Evolutionary conservation across 2,329 filamentous ascomycete genomes (phyloP).

Genomic region (Waltergamsia citrina): DNA sequence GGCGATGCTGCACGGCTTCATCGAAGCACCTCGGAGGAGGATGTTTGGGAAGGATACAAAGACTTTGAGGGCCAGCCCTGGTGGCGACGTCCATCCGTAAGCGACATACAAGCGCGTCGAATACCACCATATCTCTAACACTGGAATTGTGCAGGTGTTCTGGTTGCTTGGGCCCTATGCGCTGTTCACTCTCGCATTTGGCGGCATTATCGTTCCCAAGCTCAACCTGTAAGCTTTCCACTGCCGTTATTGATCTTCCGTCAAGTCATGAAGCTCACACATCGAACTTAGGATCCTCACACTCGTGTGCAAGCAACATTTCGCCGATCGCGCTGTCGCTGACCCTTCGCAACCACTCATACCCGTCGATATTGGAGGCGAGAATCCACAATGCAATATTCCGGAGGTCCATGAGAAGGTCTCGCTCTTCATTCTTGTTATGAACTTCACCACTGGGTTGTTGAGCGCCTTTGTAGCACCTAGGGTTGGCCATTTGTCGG

Average conservation of each 20-base stretch:
- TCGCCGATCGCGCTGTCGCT: constrained; percentile 52
- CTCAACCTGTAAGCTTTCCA: constrained; percentile 56
- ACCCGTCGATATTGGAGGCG: constrained; percentile 56
- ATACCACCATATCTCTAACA: not conserved
- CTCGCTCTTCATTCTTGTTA: constrained; percentile 68
- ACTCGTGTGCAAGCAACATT: constrained; percentile 76
- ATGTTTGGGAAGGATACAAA: constrained; percentile 34
- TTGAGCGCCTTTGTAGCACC: constrained; percentile 76
- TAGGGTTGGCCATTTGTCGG: constrained; percentile 75
- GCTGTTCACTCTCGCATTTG: constrained; percentile 77
- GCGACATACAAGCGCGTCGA: too few relatives aligned
- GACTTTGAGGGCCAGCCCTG: constrained; percentile 54
- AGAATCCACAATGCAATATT: constrained; percentile 72
- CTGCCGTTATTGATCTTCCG: not conserved
- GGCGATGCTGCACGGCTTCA: not conserved
- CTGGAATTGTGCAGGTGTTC: constrained; percentile 45
- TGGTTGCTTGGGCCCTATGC: constrained; percentile 79
- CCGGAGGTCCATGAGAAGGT: constrained; percentile 70
- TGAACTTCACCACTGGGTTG: constrained; percentile 64
- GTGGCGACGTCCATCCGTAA: constrained; percentile 54
- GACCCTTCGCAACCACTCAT: constrained; percentile 51
- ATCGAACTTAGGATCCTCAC: constrained; percentile 50
- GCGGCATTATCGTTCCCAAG: constrained; percentile 76
- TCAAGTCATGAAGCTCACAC: not conserved
- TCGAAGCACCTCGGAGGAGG: not conserved